phyloP scores from a whole-genome alignment of 257 asterid genomes.

The Paraleonurus japonicus region DNA sequence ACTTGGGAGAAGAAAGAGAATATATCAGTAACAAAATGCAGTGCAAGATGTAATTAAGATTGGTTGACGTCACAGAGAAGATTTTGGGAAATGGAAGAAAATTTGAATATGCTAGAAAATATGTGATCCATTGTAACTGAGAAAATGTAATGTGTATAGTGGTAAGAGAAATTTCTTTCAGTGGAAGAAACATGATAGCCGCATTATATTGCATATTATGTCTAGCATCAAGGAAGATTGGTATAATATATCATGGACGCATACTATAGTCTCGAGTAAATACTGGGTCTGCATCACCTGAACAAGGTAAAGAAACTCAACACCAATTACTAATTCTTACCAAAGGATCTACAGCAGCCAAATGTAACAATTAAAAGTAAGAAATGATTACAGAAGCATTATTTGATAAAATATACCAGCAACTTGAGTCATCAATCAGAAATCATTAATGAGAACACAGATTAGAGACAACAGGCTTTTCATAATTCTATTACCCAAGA shows the following conservation, averaged over 20 bases:
- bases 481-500: conserved; percentile 62
- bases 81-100: neutral
- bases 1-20: neutral
- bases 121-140: neutral
- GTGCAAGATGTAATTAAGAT: neutral
- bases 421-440: conserved; percentile 20
- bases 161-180: neutral
- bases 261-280: conserved; percentile 9
- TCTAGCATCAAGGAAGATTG: conserved; percentile 4
- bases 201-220: neutral
- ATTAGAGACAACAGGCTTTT: conserved; percentile 5
- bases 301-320: conserved; percentile 16
- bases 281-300: conserved; percentile 4
- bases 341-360: conserved; percentile 11
- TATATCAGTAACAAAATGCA: neutral
- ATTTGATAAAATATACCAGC: neutral
- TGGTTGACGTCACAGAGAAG: neutral
- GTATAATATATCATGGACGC: neutral
- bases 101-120: neutral
- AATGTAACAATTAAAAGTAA: neutral
- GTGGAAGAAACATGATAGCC: neutral
- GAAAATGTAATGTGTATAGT: neutral
- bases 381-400: conserved; percentile 15
- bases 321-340: neutral
- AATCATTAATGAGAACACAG: conserved; percentile 10